A percentile compares a stretch with the other conserved stretches of the same genome.
Conservation (phyloP, 352 stramenopile species). For the Globisporangium radiosum region DNA sequence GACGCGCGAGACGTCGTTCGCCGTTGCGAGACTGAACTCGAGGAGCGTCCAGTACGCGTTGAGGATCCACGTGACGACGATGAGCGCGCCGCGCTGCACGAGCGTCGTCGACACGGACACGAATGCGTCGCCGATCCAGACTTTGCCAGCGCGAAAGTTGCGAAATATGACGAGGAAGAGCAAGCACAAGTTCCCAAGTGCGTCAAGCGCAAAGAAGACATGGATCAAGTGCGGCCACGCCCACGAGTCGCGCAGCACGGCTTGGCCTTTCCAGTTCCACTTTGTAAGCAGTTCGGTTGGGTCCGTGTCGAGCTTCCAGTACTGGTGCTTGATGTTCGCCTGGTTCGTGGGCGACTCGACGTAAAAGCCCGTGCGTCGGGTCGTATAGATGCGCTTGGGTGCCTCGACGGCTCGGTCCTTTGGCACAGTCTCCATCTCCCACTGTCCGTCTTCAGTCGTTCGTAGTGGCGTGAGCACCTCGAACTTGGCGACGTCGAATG, state of each 20-base stretch:
- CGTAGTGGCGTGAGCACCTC: not conserved
- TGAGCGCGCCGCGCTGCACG: slow-evolving; percentile 19
- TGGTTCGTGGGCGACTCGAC: slow-evolving; percentile 21
- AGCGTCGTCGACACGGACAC: slow-evolving; percentile 33
- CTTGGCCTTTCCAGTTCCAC: slow-evolving; percentile 8
- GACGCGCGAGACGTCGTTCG: not conserved
- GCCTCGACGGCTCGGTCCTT: not conserved
- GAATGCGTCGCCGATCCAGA: slow-evolving; percentile 49
- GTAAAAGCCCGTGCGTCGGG: slow-evolving; percentile 12
- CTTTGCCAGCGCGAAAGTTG: slow-evolving; percentile 22
- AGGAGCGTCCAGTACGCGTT: slow-evolving; percentile 39
- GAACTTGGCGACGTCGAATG: not conserved
- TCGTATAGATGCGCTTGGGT: not conserved
- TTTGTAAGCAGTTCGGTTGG: slow-evolving; percentile 12
- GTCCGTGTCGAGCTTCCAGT: slow-evolving; percentile 11
- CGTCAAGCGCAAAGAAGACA: slow-evolving; percentile 32
- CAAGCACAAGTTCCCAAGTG: slow-evolving; percentile 29
- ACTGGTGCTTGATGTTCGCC: slow-evolving; percentile 25
- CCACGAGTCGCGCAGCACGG: slow-evolving; percentile 35
- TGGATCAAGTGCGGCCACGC: slow-evolving; percentile 45
- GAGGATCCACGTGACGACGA: slow-evolving; percentile 33
- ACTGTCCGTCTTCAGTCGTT: not conserved
- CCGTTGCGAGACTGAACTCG: slow-evolving; percentile 23
- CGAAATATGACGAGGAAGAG: slow-evolving; percentile 30
- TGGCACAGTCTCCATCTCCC: not conserved